Evolutionary conservation across 73 alveolate genomes (phyloP), one percentile per base, ranked within the genome.

Genomic region (Effrenium voratum): DNA sequence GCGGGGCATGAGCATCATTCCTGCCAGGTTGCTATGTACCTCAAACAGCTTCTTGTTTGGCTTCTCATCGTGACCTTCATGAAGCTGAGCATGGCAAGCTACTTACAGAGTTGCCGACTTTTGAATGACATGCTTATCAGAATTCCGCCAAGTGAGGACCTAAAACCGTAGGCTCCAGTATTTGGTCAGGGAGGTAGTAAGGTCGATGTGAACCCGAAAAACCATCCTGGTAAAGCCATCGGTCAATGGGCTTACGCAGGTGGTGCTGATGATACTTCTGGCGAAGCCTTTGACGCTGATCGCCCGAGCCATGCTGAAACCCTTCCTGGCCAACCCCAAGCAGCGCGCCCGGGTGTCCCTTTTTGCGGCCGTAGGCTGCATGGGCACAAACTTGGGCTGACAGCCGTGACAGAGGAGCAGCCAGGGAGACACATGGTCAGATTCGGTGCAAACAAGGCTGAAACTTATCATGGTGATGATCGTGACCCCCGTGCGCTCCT

Each of bases 31-130:
- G 44, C 22, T 0, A 87, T 87, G 95, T 87, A 87, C 40, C 72
- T 76, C 85, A 87, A 87, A 50, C 95, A 87, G 49, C 95, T 87
- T 26, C 46, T 75, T 66, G 40, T 87, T 38, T 87, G 95, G 95
- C 95, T 87, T 6, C 5, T 26, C 40, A 87, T 87, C 52, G 95
- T 87, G 95, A 87, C 85, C 50, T 87, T 87, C 84, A 87, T 87
- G 95, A 87, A 87, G 85, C 95, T 87, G 15, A 49, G 38, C 38
- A 87, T 87, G 95, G 95, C 72, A 36, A 38, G 47, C 50, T 6
- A 46, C 94, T 38, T 45, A 45, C 66, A 3, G 28, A 13, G 15
- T 80, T 45, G 16, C 77, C 43, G 10, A 40, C n/a, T n/a, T n/a
- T n/a, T n/a, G n/a, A n/a, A n/a, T n/a, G n/a, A n/a, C n/a, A n/a